These are phyloP conservation scores for Tulasnella sp. DNA, from an alignment of 768 basidiomycete species.

Conservation along the genomic window DNA sequence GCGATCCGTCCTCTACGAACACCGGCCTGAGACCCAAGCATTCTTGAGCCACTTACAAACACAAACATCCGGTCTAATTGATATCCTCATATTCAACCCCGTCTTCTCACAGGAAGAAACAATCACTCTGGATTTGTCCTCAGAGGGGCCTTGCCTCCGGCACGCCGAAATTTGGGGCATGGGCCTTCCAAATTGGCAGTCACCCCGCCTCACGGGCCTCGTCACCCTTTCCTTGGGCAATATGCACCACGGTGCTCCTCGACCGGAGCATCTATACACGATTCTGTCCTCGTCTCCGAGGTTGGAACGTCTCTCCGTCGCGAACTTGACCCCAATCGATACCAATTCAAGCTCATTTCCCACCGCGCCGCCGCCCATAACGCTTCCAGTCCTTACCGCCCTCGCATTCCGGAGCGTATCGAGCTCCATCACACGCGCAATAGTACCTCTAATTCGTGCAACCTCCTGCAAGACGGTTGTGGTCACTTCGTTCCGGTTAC, in stretches of 20 bases:
- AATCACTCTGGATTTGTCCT: background rate
- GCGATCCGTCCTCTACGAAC: background rate
- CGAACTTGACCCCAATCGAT: background rate
- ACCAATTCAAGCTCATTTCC: background rate
- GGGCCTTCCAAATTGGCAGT: background rate
- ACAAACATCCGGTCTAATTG: background rate
- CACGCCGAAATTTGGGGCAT: background rate
- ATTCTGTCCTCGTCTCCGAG: background rate
- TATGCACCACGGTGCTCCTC: background rate
- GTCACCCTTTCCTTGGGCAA: background rate
- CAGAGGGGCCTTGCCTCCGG: background rate
- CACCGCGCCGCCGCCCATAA: background rate
- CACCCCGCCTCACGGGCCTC: background rate
- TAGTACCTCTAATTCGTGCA: background rate
- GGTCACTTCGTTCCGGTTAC: background rate
- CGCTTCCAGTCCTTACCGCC: background rate
- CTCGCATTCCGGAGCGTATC: background rate
- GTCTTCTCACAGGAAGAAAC: background rate
- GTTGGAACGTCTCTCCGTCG: background rate
- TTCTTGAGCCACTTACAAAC: background rate
- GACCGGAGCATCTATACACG: background rate
- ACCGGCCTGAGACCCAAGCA: background rate
- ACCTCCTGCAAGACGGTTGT: background rate
- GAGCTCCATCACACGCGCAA: background rate
- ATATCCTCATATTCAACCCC: background rate